Conservation (phyloP, 306 rosid genomes). For the Spatholobus suberectus region DNA sequence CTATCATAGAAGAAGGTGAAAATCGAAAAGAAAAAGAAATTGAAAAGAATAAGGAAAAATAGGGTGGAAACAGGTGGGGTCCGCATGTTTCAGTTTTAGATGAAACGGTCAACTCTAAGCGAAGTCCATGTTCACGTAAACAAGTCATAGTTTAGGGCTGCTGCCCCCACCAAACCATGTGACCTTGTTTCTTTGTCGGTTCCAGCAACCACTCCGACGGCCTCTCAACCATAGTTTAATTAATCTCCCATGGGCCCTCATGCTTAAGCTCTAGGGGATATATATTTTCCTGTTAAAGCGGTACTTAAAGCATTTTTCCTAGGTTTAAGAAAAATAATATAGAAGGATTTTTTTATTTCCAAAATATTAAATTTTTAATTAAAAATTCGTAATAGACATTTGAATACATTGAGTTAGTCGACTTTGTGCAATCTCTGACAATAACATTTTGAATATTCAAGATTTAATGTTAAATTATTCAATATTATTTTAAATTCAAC, state of each 20-base stretch:
- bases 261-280: background rate
- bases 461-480: background rate
- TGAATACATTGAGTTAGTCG: background rate
- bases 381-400: no score
- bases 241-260: background rate
- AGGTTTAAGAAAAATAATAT: background rate
- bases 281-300: background rate
- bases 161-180: conserved; percentile 54
- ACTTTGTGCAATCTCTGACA: background rate
- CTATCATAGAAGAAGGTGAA: background rate
- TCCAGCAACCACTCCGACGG: background rate
- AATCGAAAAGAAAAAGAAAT: background rate
- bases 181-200: conserved; percentile 57
- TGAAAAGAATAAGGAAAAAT: background rate
- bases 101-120: conserved; percentile 49
- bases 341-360: background rate
- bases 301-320: background rate
- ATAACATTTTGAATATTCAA: background rate
- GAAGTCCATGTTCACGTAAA: conserved; percentile 35
- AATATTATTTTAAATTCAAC: background rate
- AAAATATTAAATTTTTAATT: background rate
- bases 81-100: conserved; percentile 35
- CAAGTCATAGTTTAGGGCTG: background rate
- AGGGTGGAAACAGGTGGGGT: conserved; percentile 22
- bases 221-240: background rate